phyloP scores from a whole-genome alignment of 192 early-diverging fungal species.

The Coemansia sp. region DNA sequence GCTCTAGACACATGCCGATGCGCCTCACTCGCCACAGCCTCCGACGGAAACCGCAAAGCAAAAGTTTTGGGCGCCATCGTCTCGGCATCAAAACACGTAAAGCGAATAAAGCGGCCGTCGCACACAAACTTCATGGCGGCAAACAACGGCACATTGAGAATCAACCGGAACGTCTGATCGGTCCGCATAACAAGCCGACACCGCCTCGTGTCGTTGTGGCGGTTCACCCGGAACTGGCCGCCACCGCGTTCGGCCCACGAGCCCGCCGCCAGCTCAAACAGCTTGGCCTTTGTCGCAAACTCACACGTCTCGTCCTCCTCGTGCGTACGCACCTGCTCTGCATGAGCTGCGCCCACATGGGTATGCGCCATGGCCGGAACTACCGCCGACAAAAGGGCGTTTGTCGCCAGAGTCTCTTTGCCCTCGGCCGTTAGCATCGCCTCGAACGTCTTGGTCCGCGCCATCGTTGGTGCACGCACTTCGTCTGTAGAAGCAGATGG shows the following conservation, averaged over 20 bases:
- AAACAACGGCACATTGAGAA: conserved; percentile 50
- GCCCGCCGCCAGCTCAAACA: conserved; percentile 39
- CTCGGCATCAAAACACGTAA: conserved; percentile 31
- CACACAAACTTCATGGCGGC: conserved; percentile 29
- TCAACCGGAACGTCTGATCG: conserved; percentile 43
- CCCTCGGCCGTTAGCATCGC: conserved; percentile 41
- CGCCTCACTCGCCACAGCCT: conserved; percentile 24
- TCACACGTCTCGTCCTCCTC: conserved; percentile 55
- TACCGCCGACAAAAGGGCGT: conserved; percentile 17
- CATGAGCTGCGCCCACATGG: conserved; percentile 3
- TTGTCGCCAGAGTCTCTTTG: conserved; percentile 31
- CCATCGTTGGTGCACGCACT: background rate
- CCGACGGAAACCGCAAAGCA: conserved; percentile 36
- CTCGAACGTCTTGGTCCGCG: conserved; percentile 27
- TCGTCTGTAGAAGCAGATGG: background rate
- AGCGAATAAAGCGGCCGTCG: conserved; percentile 41
- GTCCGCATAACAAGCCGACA: conserved; percentile 54
- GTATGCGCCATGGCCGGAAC: conserved; percentile 27
- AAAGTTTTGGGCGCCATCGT: conserved; percentile 23
- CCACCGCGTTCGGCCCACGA: conserved; percentile 54
- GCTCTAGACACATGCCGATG: conserved; percentile 10
- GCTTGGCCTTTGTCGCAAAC: conserved; percentile 44
- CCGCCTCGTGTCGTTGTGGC: conserved; percentile 13
- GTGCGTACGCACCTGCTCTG: conserved; percentile 30
- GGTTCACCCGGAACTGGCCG: conserved; percentile 52